Base-by-base conservation (phyloP, 345 rosid species). In the Salix udensis region DNA sequence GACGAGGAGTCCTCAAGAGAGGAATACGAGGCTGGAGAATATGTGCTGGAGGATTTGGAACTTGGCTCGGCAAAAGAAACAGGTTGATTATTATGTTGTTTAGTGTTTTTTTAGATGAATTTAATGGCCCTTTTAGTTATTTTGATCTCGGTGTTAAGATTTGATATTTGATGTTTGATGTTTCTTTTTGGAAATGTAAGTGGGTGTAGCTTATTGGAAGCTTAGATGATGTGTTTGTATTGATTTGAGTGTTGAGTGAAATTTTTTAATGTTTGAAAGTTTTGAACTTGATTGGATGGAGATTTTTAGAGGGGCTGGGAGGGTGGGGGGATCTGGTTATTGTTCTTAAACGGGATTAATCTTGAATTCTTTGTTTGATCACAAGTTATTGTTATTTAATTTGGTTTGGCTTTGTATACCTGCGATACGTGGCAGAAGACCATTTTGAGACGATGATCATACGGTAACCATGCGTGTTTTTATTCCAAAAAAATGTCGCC, bases 11-110 rank as follows among this genome's bases (percentile, higher is more conserved):
- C 97, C 98, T 2, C 96, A 90, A 81, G 99, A 96, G 91, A 94
- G 99, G 87, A 94, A 96, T 40, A 96, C 97, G 2, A 83, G 99
- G 71, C 77, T 94, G 94, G 99, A 96, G 94, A 96, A 96, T 68
- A 96, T 94, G 99, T 94, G 98, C 48, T 96, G 98, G 98, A 87
- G 99, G 92, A 96, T 94, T 82, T 96, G 97, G 99, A 92, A 96
- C 88, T 82, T 93, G 76, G 99, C 98, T 84, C 97, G 99, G 73
- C 97, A 94, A 80, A 96, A 96, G 91, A 96, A 96, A 84, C 98
- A 96, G 97, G 98, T 96, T 52, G 42, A 0, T 24, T 66, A 67
- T 1, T 7, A n/a, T 60, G 4, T 11, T 24, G 39, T 5, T 39
- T 34, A 40, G n/a, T 6, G 9, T 71, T 16, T 14, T 71, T 58